A percentile compares a stretch with the other conserved stretches of the same genome.
Evolutionary conservation across 2,329 filamentous ascomycete species (phyloP).

Genomic region (Anisogramma anomala): DNA sequence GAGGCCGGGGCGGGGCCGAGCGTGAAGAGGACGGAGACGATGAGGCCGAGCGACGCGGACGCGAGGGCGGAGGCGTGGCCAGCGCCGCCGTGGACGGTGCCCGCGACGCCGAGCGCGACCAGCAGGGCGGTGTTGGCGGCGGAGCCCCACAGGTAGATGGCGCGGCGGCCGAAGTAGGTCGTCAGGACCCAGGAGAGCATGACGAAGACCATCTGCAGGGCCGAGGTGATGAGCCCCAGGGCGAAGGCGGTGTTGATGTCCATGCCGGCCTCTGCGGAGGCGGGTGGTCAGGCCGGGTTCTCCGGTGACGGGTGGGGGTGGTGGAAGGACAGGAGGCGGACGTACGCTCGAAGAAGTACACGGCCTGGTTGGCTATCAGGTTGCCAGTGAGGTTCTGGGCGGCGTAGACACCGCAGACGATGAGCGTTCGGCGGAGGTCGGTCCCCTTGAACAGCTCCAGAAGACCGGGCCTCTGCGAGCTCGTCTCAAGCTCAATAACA

Average conservation of each 20-base stretch:
- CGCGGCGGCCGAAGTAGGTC: constrained; percentile 49
- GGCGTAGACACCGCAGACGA: constrained; percentile 45
- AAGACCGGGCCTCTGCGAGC: constrained; percentile 33
- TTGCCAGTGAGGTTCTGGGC: constrained; percentile 52
- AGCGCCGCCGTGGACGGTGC: constrained; percentile 30
- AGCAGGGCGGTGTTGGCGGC: constrained; percentile 41
- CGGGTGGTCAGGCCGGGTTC: not conserved
- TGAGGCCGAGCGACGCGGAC: constrained; percentile 51
- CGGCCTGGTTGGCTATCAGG: constrained; percentile 50
- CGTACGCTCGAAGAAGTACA: constrained; percentile 47
- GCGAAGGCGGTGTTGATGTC: constrained; percentile 42
- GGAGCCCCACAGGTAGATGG: constrained; percentile 52
- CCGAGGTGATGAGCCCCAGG: constrained; percentile 53
- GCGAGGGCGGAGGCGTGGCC: constrained; percentile 32
- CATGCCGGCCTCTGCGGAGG: constrained; percentile 46
- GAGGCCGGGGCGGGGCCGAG: constrained; percentile 52
- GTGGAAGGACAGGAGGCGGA: constrained; percentile 9
- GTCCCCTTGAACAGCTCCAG: constrained; percentile 45
- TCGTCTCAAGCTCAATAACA: constrained; percentile 42
- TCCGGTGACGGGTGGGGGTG: not conserved
- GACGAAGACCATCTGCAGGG: constrained; percentile 49
- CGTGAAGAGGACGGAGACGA: constrained; percentile 54
- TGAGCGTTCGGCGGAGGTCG: constrained; percentile 41
- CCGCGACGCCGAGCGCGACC: constrained; percentile 47
- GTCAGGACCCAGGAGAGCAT: constrained; percentile 59